phyloP scores from a whole-genome alignment of 495 filamentous ascomycete species.

The Penicillium cosmopolitanum region DNA sequence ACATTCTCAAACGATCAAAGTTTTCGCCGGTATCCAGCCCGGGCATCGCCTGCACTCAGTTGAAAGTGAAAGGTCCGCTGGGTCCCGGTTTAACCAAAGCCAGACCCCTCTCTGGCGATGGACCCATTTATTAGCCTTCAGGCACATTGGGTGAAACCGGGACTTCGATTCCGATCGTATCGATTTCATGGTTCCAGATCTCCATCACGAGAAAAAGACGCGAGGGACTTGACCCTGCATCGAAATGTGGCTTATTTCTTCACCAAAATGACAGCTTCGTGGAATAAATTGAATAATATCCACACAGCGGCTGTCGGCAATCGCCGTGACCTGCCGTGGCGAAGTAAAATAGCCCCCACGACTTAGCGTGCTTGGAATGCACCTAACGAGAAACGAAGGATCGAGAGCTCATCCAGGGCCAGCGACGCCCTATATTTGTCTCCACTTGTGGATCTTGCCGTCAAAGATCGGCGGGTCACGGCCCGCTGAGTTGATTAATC shows the following conservation, averaged over 20 bases:
- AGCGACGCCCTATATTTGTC: not conserved
- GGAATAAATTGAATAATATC: not conserved
- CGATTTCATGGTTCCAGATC: not conserved
- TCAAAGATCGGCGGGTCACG: not conserved
- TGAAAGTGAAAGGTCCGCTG: not conserved
- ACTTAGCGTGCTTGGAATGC: not conserved
- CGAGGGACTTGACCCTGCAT: not conserved
- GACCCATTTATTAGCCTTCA: conserved; percentile 6
- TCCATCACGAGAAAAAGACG: not conserved
- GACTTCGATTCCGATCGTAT: not conserved
- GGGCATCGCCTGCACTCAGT: not conserved
- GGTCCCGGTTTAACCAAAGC: not conserved
- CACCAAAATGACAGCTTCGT: not conserved
- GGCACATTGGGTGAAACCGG: not conserved
- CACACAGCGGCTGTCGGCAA: not conserved
- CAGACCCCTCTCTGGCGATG: not conserved
- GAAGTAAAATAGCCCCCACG: conserved; percentile 4
- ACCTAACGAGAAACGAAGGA: not conserved
- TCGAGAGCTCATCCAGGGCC: not conserved
- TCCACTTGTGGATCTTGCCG: conserved; percentile 3
- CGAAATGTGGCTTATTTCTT: not conserved
- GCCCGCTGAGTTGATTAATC: conserved; percentile 1
- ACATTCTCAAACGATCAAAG: not conserved
- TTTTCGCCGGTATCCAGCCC: not conserved
- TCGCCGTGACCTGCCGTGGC: conserved; percentile 1